Evolutionary conservation across 345 rosid species (phyloP).

Genomic region (Atalantia buxifolia): DNA sequence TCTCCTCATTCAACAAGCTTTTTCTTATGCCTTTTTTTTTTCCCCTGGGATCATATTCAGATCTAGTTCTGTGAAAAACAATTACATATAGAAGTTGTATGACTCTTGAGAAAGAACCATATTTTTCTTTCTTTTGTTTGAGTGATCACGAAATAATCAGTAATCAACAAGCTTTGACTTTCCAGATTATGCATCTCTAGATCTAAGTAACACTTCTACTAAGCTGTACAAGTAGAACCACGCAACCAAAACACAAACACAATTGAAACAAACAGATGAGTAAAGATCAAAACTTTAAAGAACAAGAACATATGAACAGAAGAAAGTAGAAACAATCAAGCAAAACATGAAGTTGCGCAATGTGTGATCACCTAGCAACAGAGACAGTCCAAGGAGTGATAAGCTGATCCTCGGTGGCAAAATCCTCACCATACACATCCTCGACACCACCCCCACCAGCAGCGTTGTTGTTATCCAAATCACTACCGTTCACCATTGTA

Average conservation of each 20-base stretch:
- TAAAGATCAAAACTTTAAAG: neutral
- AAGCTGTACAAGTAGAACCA: neutral
- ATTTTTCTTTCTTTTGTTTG: neutral
- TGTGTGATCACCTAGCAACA: constrained; percentile 65
- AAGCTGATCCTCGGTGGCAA: constrained; percentile 81
- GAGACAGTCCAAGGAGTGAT: constrained; percentile 89
- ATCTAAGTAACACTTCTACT: neutral
- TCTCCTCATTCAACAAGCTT: neutral
- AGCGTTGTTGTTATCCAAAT: constrained; percentile 28
- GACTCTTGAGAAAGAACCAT: neutral
- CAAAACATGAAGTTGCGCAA: neutral
- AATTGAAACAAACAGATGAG: neutral
- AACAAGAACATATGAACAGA: neutral
- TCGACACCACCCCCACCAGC: constrained; percentile 52
- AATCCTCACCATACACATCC: constrained; percentile 78
- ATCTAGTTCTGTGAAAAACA: neutral
- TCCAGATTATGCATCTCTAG: neutral
- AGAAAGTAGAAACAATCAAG: neutral
- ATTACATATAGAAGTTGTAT: neutral
- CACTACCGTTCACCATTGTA: constrained; percentile 36
- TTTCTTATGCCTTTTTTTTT: neutral
- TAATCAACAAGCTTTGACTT: neutral
- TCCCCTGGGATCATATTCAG: neutral
- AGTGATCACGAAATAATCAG: neutral
- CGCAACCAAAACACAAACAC: neutral